phyloP scores from a whole-genome alignment of 306 rosid genomes.

The Chamaecrista fasciculata region DNA sequence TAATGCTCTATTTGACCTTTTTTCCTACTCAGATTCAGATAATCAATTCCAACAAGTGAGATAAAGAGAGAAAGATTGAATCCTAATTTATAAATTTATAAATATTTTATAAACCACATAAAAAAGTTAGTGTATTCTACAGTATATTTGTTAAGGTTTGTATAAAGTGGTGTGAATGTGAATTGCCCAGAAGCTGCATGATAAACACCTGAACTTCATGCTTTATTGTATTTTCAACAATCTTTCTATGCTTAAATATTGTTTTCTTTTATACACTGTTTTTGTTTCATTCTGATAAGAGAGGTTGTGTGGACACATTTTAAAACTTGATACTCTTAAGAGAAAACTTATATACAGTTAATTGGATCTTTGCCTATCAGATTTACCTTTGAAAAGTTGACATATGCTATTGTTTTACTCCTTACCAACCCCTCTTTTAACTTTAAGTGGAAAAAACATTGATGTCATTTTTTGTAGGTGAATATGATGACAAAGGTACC shows the following conservation, averaged over 20 bases:
- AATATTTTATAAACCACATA: slow-evolving; percentile 15
- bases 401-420: too few species aligned
- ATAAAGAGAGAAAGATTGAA: neutral
- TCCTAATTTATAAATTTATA: neutral
- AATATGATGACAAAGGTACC: too few species aligned
- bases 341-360: too few species aligned
- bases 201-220: slow-evolving; percentile 1
- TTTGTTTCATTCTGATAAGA: slow-evolving; percentile 4
- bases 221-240: slow-evolving; percentile 17
- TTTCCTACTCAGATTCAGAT: slow-evolving; percentile 5
- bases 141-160: neutral
- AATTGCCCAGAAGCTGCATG: slow-evolving; percentile 20
- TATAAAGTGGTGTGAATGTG: neutral
- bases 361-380: too few species aligned
- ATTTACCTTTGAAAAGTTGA: too few species aligned
- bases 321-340: neutral
- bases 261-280: neutral
- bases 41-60: neutral
- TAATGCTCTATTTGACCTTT: neutral
- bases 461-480: too few species aligned
- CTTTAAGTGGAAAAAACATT: too few species aligned
- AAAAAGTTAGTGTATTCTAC: neutral
- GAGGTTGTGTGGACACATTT: slow-evolving; percentile 2
- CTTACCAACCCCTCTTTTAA: too few species aligned
- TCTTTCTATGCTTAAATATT: neutral